A percentile compares a stretch with the other conserved stretches of the same genome.
Evolutionary conservation across 192 early-diverging fungal genomes (phyloP).

Genomic region (Oehlia diaphana): DNA sequence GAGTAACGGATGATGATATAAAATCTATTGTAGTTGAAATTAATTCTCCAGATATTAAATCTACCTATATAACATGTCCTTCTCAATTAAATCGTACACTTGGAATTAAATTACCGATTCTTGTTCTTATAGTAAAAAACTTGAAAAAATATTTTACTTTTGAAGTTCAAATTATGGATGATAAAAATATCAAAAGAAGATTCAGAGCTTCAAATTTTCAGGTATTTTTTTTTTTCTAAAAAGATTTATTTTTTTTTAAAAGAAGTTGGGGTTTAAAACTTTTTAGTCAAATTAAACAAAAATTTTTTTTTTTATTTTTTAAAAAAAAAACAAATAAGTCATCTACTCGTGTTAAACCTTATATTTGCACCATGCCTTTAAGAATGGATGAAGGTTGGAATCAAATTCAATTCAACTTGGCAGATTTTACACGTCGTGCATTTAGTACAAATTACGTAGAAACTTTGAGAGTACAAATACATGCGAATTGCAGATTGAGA

Average conservation of each 20-base stretch:
- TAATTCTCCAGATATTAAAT: constrained; percentile 72
- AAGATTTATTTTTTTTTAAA: neutral
- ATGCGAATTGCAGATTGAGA: constrained; percentile 89
- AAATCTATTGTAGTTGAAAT: constrained; percentile 82
- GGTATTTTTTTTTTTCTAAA: constrained; percentile 43
- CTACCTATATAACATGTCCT: constrained; percentile 91
- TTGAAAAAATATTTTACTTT: constrained; percentile 89
- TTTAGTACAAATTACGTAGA: constrained; percentile 91
- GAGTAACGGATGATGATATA: constrained; percentile 79
- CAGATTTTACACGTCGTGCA: constrained; percentile 79
- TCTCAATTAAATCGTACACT: constrained; percentile 69
- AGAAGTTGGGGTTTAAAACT: too few species aligned
- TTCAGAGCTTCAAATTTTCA: constrained; percentile 92
- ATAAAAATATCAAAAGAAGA: constrained; percentile 74
- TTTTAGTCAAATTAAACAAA: neutral
- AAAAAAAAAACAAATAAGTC: constrained; percentile 46
- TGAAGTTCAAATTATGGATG: constrained; percentile 87
- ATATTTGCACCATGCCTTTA: constrained; percentile 90
- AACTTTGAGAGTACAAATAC: constrained; percentile 83
- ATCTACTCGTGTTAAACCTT: constrained; percentile 79
- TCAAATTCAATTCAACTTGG: constrained; percentile 89
- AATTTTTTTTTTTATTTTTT: neutral
- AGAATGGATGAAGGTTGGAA: constrained; percentile 95
- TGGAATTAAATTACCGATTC: constrained; percentile 88
- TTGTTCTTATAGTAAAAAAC: constrained; percentile 89